Percentiles rank a stretch among this genome's conserved stretches.
Evolutionary conservation across 169 alveolate genomes (phyloP).

Genomic region (Eimeria praecox): DNA sequence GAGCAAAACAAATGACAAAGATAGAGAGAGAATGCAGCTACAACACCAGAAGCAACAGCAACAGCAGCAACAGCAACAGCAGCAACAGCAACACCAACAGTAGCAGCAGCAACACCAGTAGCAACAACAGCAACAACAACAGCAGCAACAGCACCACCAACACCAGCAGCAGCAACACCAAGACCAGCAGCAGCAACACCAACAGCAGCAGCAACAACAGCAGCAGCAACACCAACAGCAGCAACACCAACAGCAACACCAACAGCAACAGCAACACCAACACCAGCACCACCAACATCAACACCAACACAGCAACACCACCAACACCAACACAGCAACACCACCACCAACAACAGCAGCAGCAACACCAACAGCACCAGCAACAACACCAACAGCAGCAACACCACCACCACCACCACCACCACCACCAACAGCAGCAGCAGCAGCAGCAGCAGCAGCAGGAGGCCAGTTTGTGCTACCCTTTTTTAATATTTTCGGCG

Average conservation of each 20-base stretch:
- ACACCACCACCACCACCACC: too few relatives aligned
- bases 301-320: too few relatives aligned
- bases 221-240: constrained; percentile 33
- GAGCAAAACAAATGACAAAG: too few relatives aligned
- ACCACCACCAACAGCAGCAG: too few relatives aligned
- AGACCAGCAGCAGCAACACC: neutral
- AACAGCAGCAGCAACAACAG: neutral
- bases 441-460: too few relatives aligned
- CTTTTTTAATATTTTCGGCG: neutral
- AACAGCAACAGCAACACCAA: too few relatives aligned
- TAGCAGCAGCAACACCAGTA: constrained; percentile 60
- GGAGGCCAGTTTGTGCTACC: too few relatives aligned
- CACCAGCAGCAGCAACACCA: constrained; percentile 26
- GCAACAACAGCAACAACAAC: constrained; percentile 28
- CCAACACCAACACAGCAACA: too few relatives aligned
- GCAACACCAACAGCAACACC: constrained; percentile 20
- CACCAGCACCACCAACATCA: too few relatives aligned
- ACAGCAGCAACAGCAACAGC: constrained; percentile 20
- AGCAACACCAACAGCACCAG: too few relatives aligned
- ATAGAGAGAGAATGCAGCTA: constrained; percentile 10
- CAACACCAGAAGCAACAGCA: constrained; percentile 37
- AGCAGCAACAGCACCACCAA: neutral
- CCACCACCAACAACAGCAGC: too few relatives aligned
- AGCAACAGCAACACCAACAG: neutral
- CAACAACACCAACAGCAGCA: too few relatives aligned